Evolutionary conservation across 768 basidiomycete species (phyloP).

Genomic region (Lanmaoa rubissima): DNA sequence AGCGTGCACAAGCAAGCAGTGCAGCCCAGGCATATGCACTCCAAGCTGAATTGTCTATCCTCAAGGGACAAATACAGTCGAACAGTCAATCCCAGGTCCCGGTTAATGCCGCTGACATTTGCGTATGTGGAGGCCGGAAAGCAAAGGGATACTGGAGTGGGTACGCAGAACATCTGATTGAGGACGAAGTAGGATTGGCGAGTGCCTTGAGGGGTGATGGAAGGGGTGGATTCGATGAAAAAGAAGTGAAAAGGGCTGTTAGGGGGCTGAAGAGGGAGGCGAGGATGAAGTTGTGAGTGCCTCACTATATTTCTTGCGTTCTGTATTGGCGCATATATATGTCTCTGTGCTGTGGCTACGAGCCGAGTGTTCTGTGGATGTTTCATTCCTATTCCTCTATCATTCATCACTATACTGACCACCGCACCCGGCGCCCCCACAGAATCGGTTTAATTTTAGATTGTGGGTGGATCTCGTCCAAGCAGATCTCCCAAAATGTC

Average conservation of each 20-base stretch:
- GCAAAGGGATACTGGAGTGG: slow-evolving; percentile 72
- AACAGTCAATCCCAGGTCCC: slow-evolving; percentile 9
- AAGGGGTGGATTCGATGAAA: slow-evolving; percentile 63
- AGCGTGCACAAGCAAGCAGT: slow-evolving; percentile 73
- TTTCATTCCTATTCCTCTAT: neutral
- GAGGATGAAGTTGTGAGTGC: slow-evolving; percentile 69
- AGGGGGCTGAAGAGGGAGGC: slow-evolving; percentile 63
- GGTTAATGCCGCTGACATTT: slow-evolving; percentile 32
- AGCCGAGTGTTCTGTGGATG: neutral
- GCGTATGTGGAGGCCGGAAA: slow-evolving; percentile 60
- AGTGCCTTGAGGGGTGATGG: slow-evolving; percentile 47
- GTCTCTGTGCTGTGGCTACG: neutral
- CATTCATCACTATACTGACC: slow-evolving; percentile 7
- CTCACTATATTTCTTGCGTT: neutral
- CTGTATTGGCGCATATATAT: neutral
- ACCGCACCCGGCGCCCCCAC: neutral
- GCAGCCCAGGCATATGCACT: slow-evolving; percentile 84
- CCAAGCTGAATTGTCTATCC: slow-evolving; percentile 73
- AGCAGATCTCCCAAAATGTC: neutral
- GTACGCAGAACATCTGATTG: slow-evolving; percentile 47
- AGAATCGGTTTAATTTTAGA: slow-evolving; percentile 33
- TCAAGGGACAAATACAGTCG: slow-evolving; percentile 46
- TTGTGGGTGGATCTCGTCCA: slow-evolving; percentile 16
- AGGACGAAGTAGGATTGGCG: slow-evolving; percentile 47
- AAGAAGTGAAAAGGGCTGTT: slow-evolving; percentile 62